Evolutionary conservation across 2,329 filamentous ascomycete genomes (phyloP), one percentile per base, ranked within the genome.

Genomic region (Talaromyces sp.): DNA sequence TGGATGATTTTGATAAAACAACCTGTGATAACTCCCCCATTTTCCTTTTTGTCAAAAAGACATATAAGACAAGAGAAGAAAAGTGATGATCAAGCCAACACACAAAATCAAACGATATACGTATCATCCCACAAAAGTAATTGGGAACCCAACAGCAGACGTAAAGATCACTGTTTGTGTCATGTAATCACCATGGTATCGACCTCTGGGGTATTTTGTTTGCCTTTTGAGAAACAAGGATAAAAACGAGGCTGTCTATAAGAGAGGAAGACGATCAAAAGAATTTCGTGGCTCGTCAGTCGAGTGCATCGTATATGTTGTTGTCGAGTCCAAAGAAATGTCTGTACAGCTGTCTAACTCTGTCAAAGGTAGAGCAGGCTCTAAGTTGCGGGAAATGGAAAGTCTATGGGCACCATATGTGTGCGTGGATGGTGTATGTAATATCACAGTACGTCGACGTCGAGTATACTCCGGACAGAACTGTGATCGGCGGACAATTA

Each of bases 161-260:
- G n/a, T 31, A 56, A 25, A 22, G 33, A 39, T 22, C 31, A 39
- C 31, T 35, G 31, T 31, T 56, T 35, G 19, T 39, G 52, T 56
- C 52, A 37, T 52, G 17, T 35, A 33, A 54, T 35, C 50, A 39
- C 33, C n/a, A 54, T 54, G 35, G 49, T 43, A 62, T 43, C 60
- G 43, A 39, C 60, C 54, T 54, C 35, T 35, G 43, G 47, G 60
- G 60, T 62, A 62, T 62, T 61, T 61, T 50, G 50, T 37, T 39
- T 37, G 33, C 31, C 52, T 37, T 37, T 37, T 39, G 31, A 25
- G 25, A 35, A 56, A 25, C n/a, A 56, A 13, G n/a, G 22, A 19
- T 15, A n/a, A 22, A 35, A 37, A 13, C 4, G n/a, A 37, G n/a
- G n/a, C 50, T 31, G 13, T n/a, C 17, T 37, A 35, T 37, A 37